Evolutionary conservation across 768 basidiomycete species (phyloP), one percentile per base, ranked within the genome.

Genomic region (Amanita thiersii): DNA sequence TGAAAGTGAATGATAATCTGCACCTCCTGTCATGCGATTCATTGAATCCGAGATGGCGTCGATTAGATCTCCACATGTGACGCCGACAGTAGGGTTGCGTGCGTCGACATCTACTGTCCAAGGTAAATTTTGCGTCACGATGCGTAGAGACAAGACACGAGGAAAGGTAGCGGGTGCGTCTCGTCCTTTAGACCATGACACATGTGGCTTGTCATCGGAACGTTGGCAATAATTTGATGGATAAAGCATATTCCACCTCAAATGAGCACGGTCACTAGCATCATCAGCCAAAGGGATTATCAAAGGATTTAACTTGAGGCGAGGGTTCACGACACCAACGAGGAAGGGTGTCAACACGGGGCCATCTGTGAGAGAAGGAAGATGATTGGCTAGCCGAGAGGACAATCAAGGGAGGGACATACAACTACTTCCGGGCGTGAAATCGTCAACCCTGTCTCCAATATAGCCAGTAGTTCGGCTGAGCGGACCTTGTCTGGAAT

Each of bases 181-280:
- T 9, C 84, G 74, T 5, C 85, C 83, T 23, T 62, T 65, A 3
- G 73, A 65, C 85, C 85, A 87, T 0, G 83, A 84, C 17, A 75
- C 64, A 29, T 71, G 66, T 2, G 62, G 47, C 3, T 70, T 65
- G 44, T 86, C 85, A n/a, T 63, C 68, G 3, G 79, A 81, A 43
- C 78, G 73, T 49, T 73, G 73, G 40, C 78, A 77, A 45, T 75
- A 68, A 29, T 67, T 72, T 4, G 81, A 71, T 4, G 65, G 62
- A 55, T 77, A 84, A 30, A 82, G 68, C 78, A 87, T 81, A 59
- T 83, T 81, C 82, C 84, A 86, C 35, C 71, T 74, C 32, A 87
- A 61, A 53, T 74, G 73, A 4, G 70, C 68, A 19, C 62, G 57
- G 1, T 72, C 68, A 3, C 60, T 50, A 3, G 56, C 55, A 6